Conservation (phyloP, 2,329 filamentous ascomycete genomes). For the Dendrostoma leiphaemia region DNA sequence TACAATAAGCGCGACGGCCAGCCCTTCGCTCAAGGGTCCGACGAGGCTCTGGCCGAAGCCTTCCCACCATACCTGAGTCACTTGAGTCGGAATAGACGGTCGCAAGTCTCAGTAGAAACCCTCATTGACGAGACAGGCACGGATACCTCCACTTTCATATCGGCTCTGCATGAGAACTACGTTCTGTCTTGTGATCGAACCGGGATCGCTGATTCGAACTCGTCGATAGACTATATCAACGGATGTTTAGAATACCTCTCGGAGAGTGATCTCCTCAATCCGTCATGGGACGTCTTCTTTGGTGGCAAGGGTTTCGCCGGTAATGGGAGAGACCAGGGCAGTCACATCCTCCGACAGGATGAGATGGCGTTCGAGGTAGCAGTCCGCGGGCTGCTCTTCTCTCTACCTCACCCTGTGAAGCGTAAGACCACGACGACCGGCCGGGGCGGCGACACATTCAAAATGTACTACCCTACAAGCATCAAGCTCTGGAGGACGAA, state of each 20-base stretch:
- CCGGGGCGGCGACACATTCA: conserved; percentile 62
- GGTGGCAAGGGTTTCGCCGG: conserved; percentile 54
- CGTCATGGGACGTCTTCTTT: conserved; percentile 69
- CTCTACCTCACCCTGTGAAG: conserved; percentile 82
- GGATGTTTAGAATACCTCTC: conserved; percentile 86
- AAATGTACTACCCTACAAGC: conserved; percentile 90
- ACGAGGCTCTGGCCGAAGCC: conserved; percentile 45
- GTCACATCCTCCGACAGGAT: conserved; percentile 81
- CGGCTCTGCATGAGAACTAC: conserved; percentile 92
- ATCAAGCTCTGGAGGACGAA: conserved; percentile 79
- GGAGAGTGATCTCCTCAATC: conserved; percentile 79
- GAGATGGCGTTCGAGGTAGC: conserved; percentile 93
- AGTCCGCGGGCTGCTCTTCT: conserved; percentile 81
- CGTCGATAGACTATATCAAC: conserved; percentile 74
- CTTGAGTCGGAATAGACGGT: conserved; percentile 57
- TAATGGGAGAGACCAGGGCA: conserved; percentile 55
- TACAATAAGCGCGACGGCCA: conserved; percentile 84
- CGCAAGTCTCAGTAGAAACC: conserved; percentile 67
- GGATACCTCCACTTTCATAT: conserved; percentile 85
- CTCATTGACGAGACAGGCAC: conserved; percentile 94
- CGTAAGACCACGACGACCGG: conserved; percentile 47
- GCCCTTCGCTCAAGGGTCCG: conserved; percentile 34
- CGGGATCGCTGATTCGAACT: conserved; percentile 47
- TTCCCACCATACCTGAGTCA: conserved; percentile 60
- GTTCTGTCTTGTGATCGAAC: conserved; percentile 72